These are phyloP conservation scores for Ciborinia camelliae DNA, from an alignment of 2,329 filamentous ascomycete species.

Conservation along the genomic window DNA sequence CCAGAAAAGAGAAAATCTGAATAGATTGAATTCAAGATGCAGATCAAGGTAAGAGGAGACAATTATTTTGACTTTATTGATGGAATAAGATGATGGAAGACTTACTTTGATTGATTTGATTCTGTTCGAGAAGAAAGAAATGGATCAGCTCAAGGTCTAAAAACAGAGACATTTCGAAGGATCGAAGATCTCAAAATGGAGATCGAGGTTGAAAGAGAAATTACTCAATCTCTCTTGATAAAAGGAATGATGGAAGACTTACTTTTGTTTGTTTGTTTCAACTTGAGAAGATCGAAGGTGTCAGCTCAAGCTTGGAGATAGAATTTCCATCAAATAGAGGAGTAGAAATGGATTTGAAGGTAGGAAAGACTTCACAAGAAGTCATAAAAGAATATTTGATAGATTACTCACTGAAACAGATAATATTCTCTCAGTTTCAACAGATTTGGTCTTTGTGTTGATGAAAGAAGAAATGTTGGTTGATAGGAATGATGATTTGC, in stretches of 20 bases:
- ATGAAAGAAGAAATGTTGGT: background rate
- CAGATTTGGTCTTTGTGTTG: background rate
- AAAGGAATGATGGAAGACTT: background rate
- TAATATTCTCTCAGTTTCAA: background rate
- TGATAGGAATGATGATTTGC: background rate
- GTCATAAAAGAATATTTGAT: background rate
- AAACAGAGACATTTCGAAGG: background rate
- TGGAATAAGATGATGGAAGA: background rate
- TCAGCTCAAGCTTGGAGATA: background rate
- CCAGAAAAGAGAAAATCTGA: background rate
- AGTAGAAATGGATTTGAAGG: background rate
- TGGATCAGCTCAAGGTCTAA: background rate
- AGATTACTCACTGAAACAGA: background rate
- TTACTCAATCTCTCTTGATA: background rate
- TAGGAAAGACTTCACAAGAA: background rate
- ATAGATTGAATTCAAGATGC: background rate
- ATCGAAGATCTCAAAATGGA: background rate
- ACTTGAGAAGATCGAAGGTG: background rate
- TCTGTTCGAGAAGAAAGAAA: background rate
- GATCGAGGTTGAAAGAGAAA: accelerated
- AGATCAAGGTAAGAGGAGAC: background rate
- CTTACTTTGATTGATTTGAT: background rate
- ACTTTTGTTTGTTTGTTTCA: background rate
- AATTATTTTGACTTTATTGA: background rate
- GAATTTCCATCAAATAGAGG: background rate